phyloP scores from a whole-genome alignment of 257 asterid genomes.

The Solanum peruvianum region DNA sequence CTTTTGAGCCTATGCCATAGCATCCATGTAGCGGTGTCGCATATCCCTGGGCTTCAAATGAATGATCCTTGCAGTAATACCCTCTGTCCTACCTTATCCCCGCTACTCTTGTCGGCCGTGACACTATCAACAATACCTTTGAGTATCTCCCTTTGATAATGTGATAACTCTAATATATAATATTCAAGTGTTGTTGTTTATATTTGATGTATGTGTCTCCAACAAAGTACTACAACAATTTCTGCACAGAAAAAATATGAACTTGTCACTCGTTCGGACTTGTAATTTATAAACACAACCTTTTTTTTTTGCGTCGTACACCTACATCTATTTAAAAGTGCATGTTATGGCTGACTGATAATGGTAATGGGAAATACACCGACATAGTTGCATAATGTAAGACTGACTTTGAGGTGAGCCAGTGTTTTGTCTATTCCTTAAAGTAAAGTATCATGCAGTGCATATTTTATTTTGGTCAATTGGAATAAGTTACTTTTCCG shows the following conservation, averaged over 20 bases:
- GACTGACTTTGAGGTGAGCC: too few species aligned
- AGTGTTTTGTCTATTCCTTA: too few species aligned
- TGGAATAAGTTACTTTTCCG: too few species aligned
- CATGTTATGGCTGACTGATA: too few species aligned
- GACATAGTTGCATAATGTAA: too few species aligned
- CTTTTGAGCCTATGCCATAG: not conserved
- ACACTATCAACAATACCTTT: not conserved
- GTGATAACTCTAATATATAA: not conserved
- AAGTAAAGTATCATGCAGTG: too few species aligned
- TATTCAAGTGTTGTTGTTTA: not conserved
- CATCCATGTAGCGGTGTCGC: not conserved
- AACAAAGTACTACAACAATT: not conserved
- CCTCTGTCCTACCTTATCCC: not conserved
- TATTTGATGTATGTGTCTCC: not conserved
- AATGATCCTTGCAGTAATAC: not conserved
- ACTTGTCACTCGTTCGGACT: not conserved
- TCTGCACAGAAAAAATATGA: not conserved
- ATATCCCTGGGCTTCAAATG: not conserved
- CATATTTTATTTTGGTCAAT: too few species aligned
- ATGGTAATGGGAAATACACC: too few species aligned
- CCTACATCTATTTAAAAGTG: not conserved
- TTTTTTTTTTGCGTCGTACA: not conserved
- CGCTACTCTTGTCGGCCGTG: not conserved
- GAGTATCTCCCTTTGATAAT: not conserved
- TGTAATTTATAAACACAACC: not conserved